Conservation (phyloP, 2,329 filamentous ascomycete species). For the Ascochyta clinopodiicola region DNA sequence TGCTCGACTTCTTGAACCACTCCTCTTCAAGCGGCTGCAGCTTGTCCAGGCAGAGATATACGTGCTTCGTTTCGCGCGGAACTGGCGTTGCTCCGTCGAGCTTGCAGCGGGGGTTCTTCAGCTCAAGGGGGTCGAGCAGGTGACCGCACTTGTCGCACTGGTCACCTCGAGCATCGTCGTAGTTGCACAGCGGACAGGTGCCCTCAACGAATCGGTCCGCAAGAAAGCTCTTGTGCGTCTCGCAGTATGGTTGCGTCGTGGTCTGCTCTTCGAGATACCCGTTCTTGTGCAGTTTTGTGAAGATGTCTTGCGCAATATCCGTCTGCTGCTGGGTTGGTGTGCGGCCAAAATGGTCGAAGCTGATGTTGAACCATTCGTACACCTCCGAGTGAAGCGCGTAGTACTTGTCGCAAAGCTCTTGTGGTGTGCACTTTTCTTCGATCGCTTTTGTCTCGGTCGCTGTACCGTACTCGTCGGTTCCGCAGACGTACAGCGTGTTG, state of each 20-base stretch:
- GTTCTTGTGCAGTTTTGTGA: constrained; percentile 84
- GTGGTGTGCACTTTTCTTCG: constrained; percentile 81
- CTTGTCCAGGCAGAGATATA: constrained; percentile 86
- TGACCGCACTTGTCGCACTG: constrained; percentile 61
- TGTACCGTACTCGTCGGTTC: constrained; percentile 93
- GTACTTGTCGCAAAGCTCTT: constrained; percentile 90
- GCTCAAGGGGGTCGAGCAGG: constrained; percentile 57
- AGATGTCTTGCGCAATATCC: constrained; percentile 90
- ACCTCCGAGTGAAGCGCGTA: constrained; percentile 87
- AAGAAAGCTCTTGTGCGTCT: constrained; percentile 61
- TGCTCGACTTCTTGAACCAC: constrained; percentile 77
- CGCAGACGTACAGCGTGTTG: constrained; percentile 84
- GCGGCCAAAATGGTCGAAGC: constrained; percentile 92
- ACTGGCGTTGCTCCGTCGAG: constrained; percentile 84
- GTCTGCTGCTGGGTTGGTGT: constrained; percentile 91
- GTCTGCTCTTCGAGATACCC: constrained; percentile 86
- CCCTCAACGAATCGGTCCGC: constrained; percentile 76
- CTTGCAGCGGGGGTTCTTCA: constrained; percentile 77
- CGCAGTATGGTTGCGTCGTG: constrained; percentile 90
- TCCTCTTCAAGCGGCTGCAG: constrained; percentile 77
- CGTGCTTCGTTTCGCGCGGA: constrained; percentile 82
- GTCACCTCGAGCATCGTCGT: constrained; percentile 60
- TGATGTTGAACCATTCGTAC: constrained; percentile 96
- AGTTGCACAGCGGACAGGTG: constrained; percentile 73
- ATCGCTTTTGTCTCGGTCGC: constrained; percentile 95